These are phyloP conservation scores for Lunularia cruciata DNA, from an alignment of 225 moss, liverwort and hornwort genomes.

Conservation along the genomic window DNA sequence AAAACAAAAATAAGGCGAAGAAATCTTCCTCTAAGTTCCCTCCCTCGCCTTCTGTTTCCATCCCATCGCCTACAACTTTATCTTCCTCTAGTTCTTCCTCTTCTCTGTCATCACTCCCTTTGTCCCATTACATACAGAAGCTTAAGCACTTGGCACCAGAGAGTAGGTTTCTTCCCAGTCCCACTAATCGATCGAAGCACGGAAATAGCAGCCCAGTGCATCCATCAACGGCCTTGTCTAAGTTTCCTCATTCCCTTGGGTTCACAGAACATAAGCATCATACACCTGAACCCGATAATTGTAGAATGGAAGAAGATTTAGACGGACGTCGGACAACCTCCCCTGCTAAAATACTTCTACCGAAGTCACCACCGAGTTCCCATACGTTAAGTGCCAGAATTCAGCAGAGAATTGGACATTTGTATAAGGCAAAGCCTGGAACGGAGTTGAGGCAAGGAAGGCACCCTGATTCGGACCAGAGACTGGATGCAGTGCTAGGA, in stretches of 20 bases:
- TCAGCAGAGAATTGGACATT: conserved; percentile 43
- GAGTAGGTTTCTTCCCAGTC: conserved; percentile 58
- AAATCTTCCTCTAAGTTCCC: conserved; percentile 6
- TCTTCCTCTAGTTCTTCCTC: conserved; percentile 69
- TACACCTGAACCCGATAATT: conserved; percentile 31
- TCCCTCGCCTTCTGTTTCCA: conserved; percentile 29
- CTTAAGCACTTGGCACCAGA: conserved; percentile 77
- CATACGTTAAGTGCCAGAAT: conserved; percentile 41
- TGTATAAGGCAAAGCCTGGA: conserved; percentile 22
- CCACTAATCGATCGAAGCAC: conserved; percentile 38
- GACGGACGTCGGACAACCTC: conserved; percentile 24
- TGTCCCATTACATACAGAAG: conserved; percentile 92
- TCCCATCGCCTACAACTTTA: conserved; percentile 53
- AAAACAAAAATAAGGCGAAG: conserved; percentile 36
- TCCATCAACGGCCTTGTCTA: conserved; percentile 21
- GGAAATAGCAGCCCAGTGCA: conserved; percentile 6
- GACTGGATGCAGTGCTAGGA: conserved; percentile 49
- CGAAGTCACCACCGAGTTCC: conserved; percentile 43
- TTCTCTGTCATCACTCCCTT: conserved; percentile 68
- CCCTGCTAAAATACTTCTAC: conserved; percentile 37
- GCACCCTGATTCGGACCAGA: conserved; percentile 40
- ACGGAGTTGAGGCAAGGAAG: not conserved
- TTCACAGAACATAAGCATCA: conserved; percentile 25
- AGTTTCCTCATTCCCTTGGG: conserved; percentile 19
- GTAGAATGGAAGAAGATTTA: conserved; percentile 37